phyloP scores from a whole-genome alignment of 2,329 filamentous ascomycete species.

The Lasiodiplodia sp. region DNA sequence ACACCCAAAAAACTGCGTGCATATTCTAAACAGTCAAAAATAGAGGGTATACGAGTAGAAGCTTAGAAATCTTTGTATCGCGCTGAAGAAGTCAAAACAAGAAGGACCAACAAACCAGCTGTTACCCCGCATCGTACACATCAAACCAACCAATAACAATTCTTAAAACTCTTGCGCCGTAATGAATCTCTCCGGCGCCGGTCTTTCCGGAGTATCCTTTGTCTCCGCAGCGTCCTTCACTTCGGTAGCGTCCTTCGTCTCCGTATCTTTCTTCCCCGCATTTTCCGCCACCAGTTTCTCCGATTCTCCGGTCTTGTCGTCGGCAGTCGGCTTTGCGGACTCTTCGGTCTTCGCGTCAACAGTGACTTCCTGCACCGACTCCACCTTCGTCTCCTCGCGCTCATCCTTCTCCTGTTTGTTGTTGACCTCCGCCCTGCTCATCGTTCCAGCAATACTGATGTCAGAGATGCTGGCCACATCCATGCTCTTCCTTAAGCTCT shows the following conservation, averaged over 20 bases:
- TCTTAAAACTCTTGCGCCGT: slow-evolving; percentile 54
- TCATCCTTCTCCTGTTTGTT: slow-evolving; percentile 29
- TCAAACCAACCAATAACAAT: neutral
- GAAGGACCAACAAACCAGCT: neutral
- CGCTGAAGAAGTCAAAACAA: neutral
- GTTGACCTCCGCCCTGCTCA: neutral
- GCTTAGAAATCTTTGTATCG: neutral
- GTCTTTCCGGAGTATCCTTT: slow-evolving; percentile 37
- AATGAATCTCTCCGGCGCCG: slow-evolving; percentile 60
- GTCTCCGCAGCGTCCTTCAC: neutral
- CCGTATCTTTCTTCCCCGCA: neutral
- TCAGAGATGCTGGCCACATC: neutral
- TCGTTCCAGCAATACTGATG: neutral
- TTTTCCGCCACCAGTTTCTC: neutral
- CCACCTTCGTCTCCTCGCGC: slow-evolving; percentile 11
- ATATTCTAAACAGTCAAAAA: neutral
- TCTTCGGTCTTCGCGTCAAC: slow-evolving; percentile 20
- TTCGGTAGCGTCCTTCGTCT: slow-evolving; percentile 28
- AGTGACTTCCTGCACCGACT: neutral
- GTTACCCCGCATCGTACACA: neutral
- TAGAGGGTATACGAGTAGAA: neutral
- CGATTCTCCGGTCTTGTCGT: slow-evolving; percentile 23
- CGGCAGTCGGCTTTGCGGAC: neutral
- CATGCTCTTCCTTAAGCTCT: slow-evolving; percentile 16
- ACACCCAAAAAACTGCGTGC: neutral